Evolutionary conservation across 768 basidiomycete species (phyloP), one percentile per base, ranked within the genome.

Genomic region (Agrocybe pediades): DNA sequence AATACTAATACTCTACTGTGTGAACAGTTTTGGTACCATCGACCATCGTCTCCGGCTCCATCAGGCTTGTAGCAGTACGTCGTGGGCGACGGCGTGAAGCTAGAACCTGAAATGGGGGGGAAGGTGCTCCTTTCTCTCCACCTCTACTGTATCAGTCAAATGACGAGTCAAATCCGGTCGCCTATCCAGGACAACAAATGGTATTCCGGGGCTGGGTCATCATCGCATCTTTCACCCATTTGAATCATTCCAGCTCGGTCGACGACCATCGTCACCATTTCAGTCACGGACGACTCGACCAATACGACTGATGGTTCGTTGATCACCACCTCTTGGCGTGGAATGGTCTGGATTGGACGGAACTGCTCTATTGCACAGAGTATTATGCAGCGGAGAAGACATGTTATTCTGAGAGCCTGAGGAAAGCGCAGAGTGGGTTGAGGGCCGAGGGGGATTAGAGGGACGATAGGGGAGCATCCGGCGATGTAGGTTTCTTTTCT

Each of bases 381-480:
- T 99, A 98, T 68, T 73, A 81, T 1, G 70, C 81, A 2, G 57
- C 76, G 4, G 92, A 95, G 65, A 73, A 98, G 27, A 83, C 82
- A 62, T 0, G 71, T 98, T 27, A 83, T 85, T 36, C n/a, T n/a
- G n/a, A n/a, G n/a, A 89, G 88, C 24, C 74, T 99, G 50, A 97
- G 98, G 21, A 97, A 94, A 61, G 98, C 98, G 97, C 75, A 98
- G 6, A 81, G 98, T 55, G 95, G 95, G 9, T 98, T 88, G 66
- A 83, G 82, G 62, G 85, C 91, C 63, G 88, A 92, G 71, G 75
- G 66, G 16, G 96, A 98, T 49, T 98, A 93, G 90, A 68, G 77
- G 15, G 93, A 98, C 70, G 82, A 98, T 51, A 78, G 84, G 57
- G 73, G 69, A 46, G 85, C n/a, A n/a, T n/a, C 92, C 27, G 77